Percentiles rank a stretch among this genome's conserved stretches.
phyloP scores from a whole-genome alignment of 176 grass and related monocot species.

The Oryza officinalis region DNA sequence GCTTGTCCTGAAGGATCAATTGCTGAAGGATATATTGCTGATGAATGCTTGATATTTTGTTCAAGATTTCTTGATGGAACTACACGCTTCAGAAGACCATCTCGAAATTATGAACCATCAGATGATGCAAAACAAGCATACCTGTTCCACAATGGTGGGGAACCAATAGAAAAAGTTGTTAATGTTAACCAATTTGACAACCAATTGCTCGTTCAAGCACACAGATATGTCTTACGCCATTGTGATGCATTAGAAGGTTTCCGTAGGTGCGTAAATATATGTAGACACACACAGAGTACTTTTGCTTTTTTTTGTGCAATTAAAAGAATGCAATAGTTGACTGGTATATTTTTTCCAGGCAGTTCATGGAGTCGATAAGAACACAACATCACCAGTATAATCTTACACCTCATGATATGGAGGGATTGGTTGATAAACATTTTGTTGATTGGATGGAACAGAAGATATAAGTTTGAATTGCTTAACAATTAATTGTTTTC shows the following conservation, averaged over 20 bases:
- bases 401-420: background rate
- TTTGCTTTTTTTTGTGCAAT: too few relatives aligned
- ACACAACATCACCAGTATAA: background rate
- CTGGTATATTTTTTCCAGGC: background rate
- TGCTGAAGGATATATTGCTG: background rate
- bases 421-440: background rate
- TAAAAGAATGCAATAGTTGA: too few relatives aligned
- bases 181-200: background rate
- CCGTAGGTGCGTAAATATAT: too few relatives aligned
- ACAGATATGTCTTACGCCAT: background rate
- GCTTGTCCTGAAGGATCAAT: background rate
- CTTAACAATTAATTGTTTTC: background rate
- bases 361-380: background rate
- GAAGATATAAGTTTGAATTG: background rate
- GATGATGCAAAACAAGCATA: background rate
- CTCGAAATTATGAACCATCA: background rate
- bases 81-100: background rate
- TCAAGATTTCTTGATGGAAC: background rate
- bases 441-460: conserved; percentile 14
- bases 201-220: background rate
- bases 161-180: background rate
- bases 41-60: background rate
- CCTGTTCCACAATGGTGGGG: background rate
- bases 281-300: too few relatives aligned
- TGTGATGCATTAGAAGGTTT: too few relatives aligned